Evolutionary conservation across 2,329 filamentous ascomycete genomes (phyloP), one percentile per base, ranked within the genome.

Genomic region (Curvularia eragrostidis): DNA sequence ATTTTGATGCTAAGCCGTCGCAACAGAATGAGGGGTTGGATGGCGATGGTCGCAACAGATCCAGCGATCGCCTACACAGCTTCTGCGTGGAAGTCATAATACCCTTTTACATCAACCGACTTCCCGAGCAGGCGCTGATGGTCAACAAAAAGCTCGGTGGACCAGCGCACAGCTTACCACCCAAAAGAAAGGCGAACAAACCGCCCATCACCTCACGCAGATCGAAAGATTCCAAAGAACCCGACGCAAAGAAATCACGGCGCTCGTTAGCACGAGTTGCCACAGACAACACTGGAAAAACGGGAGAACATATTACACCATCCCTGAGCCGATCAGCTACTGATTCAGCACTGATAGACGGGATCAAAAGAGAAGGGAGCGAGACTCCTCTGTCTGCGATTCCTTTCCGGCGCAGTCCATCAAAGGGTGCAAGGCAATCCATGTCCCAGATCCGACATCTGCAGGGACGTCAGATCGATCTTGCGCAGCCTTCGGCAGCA

Each of bases 21-120:
- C 66, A 70, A 15, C 65, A 67, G 52, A 62, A 62, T 10, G 61
- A 68, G 54, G 52, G 67, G 56, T 38, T 64, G 19, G 67, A 73
- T 36, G 56, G 62, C 42, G 51, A 59, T 53, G 65, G 65, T 30
- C 67, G 69, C 51, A 49, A 58, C 24, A 53, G 69, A 56, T 59
- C 67, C 58, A 79, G 56, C 79, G 90, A 93, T 69, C 86, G 89
- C 6, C 78, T 93, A 6, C 86, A 84, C 62, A 88, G 90, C 71
- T 95, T 94, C 71, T 94, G 90, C 69, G 82, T 91, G 15, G 91
- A 95, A 70, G 89, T 95, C 39, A 87, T 95, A 65, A 80, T 92
- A 43, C 91, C 91, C 32, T 94, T 94, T 86, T 95, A 92, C 72
- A 88, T 89, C 32, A 86, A 90, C 13, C 87, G 91, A 32, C 80